phyloP scores from a whole-genome alignment of 2,329 filamentous ascomycete species.

The Coniochaeta pulveracea region DNA sequence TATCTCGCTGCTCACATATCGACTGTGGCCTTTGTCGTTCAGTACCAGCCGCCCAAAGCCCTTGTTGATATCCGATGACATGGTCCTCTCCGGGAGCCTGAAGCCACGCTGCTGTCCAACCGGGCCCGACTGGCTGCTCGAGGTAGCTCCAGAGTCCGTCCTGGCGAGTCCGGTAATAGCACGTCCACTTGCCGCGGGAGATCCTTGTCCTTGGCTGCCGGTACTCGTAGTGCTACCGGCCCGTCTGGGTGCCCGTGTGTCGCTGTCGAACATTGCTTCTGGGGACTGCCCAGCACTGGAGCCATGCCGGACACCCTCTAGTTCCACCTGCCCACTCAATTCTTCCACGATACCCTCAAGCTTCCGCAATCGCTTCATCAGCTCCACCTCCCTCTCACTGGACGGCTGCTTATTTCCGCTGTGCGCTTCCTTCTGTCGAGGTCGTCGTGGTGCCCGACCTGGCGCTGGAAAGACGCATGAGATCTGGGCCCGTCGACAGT shows the following conservation, averaged over 20 bases:
- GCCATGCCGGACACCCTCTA: slow-evolving; percentile 31
- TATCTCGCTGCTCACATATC: slow-evolving; percentile 68
- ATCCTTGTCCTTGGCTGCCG: slow-evolving; percentile 11
- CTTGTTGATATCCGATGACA: slow-evolving; percentile 30
- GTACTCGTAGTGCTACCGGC: slow-evolving; percentile 13
- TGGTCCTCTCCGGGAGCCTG: slow-evolving; percentile 10
- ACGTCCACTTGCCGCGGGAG: slow-evolving; percentile 9
- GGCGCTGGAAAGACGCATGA: slow-evolving; percentile 66
- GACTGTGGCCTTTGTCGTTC: slow-evolving; percentile 54
- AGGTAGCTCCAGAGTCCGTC: slow-evolving; percentile 6
- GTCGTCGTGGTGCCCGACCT: slow-evolving; percentile 58
- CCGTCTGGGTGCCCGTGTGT: slow-evolving; percentile 11
- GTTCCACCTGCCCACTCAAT: slow-evolving; percentile 51
- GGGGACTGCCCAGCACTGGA: slow-evolving; percentile 24
- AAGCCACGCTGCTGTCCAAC: slow-evolving; percentile 8
- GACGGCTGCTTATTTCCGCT: slow-evolving; percentile 46
- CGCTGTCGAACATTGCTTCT: slow-evolving; percentile 17
- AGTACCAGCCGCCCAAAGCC: slow-evolving; percentile 60
- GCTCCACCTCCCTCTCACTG: slow-evolving; percentile 53
- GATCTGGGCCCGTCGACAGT: slow-evolving; percentile 59
- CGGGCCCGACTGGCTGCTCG: not conserved
- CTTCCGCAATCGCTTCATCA: slow-evolving; percentile 61
- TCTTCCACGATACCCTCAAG: slow-evolving; percentile 68
- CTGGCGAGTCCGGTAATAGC: slow-evolving; percentile 6
- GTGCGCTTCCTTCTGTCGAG: slow-evolving; percentile 53